These are phyloP conservation scores for Tylopilus intermedius DNA, from an alignment of 768 basidiomycete genomes.

Conservation along the genomic window DNA sequence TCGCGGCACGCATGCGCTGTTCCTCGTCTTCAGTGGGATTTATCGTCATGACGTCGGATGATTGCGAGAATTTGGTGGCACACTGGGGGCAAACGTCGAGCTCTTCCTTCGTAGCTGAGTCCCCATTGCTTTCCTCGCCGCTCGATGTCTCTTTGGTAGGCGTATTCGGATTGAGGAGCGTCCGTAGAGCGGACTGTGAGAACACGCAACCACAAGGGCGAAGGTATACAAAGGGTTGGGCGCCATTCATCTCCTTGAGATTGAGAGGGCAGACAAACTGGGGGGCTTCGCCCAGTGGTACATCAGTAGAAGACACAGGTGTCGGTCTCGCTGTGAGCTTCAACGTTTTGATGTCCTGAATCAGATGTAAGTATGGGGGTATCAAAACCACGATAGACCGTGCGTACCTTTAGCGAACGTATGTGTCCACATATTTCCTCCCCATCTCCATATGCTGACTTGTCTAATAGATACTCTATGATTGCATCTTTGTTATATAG, in stretches of 20 bases:
- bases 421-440: constrained; percentile 91
- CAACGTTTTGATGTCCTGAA: constrained; percentile 80
- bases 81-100: constrained; percentile 76
- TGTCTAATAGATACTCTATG: constrained; percentile 84
- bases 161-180: constrained; percentile 32
- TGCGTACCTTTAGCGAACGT: constrained; percentile 76
- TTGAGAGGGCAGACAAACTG: constrained; percentile 90
- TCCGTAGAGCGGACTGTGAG: constrained; percentile 76
- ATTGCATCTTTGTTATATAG: constrained; percentile 95
- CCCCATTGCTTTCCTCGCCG: constrained; percentile 27
- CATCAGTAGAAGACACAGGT: constrained; percentile 31
- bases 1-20: constrained; percentile 46
- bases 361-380: neutral
- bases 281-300: constrained; percentile 44
- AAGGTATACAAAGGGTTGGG: constrained; percentile 83
- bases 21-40: constrained; percentile 73
- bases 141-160: constrained; percentile 18
- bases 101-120: constrained; percentile 22
- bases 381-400: neutral
- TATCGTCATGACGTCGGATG: constrained; percentile 52
- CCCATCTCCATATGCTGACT: constrained; percentile 82
- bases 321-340: constrained; percentile 73
- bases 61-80: constrained; percentile 58
- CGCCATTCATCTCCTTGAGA: constrained; percentile 92
- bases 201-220: constrained; percentile 87